Conservation (phyloP, 768 basidiomycete genomes). For the Mycena metata region DNA sequence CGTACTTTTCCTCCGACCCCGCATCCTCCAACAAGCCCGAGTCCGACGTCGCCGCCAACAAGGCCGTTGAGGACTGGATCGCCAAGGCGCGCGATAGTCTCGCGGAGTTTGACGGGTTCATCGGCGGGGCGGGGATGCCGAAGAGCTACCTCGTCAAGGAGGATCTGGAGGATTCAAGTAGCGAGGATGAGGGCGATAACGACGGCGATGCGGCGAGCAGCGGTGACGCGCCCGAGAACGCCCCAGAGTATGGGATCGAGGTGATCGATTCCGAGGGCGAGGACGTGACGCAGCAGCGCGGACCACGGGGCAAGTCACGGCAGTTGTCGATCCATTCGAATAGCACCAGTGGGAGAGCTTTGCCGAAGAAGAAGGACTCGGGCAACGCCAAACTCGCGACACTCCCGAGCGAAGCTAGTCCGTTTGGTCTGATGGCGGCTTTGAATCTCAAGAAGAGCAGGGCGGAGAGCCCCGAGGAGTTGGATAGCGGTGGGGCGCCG, state of each 20-base stretch:
- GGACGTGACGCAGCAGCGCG: slow-evolving; percentile 45
- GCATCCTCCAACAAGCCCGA: slow-evolving; percentile 45
- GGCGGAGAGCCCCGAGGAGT: slow-evolving; percentile 51
- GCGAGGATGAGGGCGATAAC: slow-evolving; percentile 57
- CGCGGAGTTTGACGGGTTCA: slow-evolving; percentile 75
- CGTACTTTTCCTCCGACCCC: slow-evolving; percentile 49
- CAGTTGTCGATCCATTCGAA: slow-evolving; percentile 55
- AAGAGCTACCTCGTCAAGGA: slow-evolving; percentile 64
- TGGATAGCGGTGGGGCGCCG: slow-evolving; percentile 53
- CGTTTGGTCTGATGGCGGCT: slow-evolving; percentile 83
- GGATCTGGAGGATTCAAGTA: slow-evolving; percentile 58
- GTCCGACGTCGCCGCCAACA: slow-evolving; percentile 52
- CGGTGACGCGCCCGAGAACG: slow-evolving; percentile 47
- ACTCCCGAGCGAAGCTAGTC: slow-evolving; percentile 72
- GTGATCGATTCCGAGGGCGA: slow-evolving; percentile 60
- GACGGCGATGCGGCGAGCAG: slow-evolving; percentile 43
- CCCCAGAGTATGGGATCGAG: slow-evolving; percentile 56
- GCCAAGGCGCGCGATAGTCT: slow-evolving; percentile 78
- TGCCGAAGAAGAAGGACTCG: slow-evolving; percentile 55
- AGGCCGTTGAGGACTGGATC: slow-evolving; percentile 83
- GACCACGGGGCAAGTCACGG: slow-evolving; percentile 40
- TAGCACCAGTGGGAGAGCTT: slow-evolving; percentile 44
- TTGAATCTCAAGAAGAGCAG: slow-evolving; percentile 62
- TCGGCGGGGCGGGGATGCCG: slow-evolving; percentile 70
- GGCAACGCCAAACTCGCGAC: slow-evolving; percentile 64